phyloP scores from a whole-genome alignment of 2,329 filamentous ascomycete species.

The Exophiala viscosa region DNA sequence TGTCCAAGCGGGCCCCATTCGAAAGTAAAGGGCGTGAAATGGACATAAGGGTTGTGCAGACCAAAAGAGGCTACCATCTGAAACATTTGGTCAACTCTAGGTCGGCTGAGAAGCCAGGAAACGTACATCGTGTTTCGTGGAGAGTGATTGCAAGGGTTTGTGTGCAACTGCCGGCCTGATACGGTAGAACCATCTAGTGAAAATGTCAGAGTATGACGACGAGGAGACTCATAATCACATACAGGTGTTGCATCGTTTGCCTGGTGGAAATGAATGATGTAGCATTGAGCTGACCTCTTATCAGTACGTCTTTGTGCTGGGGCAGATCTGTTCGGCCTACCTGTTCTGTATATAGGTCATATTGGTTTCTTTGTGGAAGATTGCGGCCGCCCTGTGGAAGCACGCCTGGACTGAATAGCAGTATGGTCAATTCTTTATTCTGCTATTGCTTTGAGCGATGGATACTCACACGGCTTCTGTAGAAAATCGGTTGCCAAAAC shows the following conservation, averaged over 20 bases:
- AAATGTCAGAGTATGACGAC: too few relatives aligned
- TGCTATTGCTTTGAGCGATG: too few relatives aligned
- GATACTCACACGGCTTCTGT: not conserved
- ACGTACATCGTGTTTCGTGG: not conserved
- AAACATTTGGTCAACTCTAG: too few relatives aligned
- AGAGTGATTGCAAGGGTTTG: not conserved
- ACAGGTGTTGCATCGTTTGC: not conserved
- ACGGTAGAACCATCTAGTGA: not conserved
- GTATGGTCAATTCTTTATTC: too few relatives aligned
- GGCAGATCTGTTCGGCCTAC: too few relatives aligned
- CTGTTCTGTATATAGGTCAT: not conserved
- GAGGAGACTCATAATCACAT: too few relatives aligned
- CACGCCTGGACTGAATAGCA: not conserved
- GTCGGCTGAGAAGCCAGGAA: too few relatives aligned
- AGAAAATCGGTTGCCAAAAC: not conserved
- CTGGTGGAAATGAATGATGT: not conserved
- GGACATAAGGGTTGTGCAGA: slow-evolving; percentile 50
- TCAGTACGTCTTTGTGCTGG: too few relatives aligned
- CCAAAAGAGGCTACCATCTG: not conserved
- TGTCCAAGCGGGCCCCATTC: slow-evolving; percentile 58
- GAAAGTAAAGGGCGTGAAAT: slow-evolving; percentile 54
- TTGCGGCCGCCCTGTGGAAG: not conserved
- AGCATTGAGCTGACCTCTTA: not conserved
- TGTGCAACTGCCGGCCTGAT: not conserved
- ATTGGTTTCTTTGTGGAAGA: not conserved